Evolutionary conservation across 2,329 filamentous ascomycete genomes (phyloP).

Genomic region (Colletotrichum cuscutae): DNA sequence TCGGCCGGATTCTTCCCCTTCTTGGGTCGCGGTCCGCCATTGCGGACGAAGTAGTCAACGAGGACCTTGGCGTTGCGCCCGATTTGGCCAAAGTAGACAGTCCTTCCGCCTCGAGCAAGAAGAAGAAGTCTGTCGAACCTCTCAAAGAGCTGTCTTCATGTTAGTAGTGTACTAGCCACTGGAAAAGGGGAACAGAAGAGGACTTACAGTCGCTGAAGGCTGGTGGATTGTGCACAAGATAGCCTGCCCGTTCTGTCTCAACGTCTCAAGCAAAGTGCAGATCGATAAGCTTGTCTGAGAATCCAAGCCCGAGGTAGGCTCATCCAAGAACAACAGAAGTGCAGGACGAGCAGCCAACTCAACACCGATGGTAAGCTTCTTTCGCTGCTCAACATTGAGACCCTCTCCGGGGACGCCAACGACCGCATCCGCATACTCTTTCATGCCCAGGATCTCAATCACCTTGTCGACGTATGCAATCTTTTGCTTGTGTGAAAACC

Average conservation of each 20-base stretch:
- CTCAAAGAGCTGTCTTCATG: constrained; percentile 50
- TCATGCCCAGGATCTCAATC: constrained; percentile 48
- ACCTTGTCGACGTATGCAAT: constrained; percentile 43
- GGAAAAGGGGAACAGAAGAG: background rate
- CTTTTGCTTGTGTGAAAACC: constrained; percentile 52
- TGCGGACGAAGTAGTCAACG: constrained; percentile 68
- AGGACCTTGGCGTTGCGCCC: constrained; percentile 60
- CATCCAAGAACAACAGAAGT: constrained; percentile 79
- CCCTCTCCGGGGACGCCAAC: constrained; percentile 74
- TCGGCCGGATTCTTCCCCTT: constrained; percentile 72
- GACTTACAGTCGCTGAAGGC: constrained; percentile 50
- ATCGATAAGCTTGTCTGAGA: constrained; percentile 82
- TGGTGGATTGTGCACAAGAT: constrained; percentile 64
- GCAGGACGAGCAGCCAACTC: constrained; percentile 81
- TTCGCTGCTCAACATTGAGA: constrained; percentile 55
- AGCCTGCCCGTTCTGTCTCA: constrained; percentile 62
- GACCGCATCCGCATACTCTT: constrained; percentile 76
- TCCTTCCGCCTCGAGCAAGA: constrained; percentile 63
- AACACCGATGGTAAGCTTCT: constrained; percentile 78
- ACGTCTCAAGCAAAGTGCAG: constrained; percentile 74
- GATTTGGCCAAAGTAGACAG: constrained; percentile 69
- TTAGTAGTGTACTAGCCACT: background rate
- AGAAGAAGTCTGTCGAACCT: constrained; percentile 68
- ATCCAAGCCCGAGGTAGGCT: constrained; percentile 81
- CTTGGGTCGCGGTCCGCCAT: constrained; percentile 65